These are phyloP conservation scores for Penicillium malachiteum DNA, from an alignment of 495 filamentous ascomycete species.

Conservation along the genomic window DNA sequence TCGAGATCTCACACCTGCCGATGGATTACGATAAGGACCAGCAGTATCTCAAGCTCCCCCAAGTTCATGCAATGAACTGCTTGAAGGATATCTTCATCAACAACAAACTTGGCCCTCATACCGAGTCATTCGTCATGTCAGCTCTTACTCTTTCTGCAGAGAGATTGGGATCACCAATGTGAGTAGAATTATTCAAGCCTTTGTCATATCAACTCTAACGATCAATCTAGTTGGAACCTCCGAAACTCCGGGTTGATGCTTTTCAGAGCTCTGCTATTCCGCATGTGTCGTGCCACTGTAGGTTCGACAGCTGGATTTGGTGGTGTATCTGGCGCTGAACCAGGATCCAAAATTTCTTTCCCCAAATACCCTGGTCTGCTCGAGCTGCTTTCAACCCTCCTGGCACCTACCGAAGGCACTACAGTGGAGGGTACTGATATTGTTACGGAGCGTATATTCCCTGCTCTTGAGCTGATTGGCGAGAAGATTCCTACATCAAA, in stretches of 20 bases:
- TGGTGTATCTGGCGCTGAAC: slow-evolving; percentile 42
- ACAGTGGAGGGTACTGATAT: slow-evolving; percentile 44
- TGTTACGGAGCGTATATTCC: slow-evolving; percentile 73
- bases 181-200: slow-evolving; percentile 12
- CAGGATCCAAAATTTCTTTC: slow-evolving; percentile 43
- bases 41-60: slow-evolving; percentile 65
- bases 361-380: slow-evolving; percentile 71
- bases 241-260: slow-evolving; percentile 91
- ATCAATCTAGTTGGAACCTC: slow-evolving; percentile 74
- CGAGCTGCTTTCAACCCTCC: slow-evolving; percentile 63
- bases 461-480: slow-evolving; percentile 78
- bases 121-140: slow-evolving; percentile 68
- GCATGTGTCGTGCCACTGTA: slow-evolving; percentile 47
- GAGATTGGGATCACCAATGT: slow-evolving; percentile 65
- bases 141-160: slow-evolving; percentile 71
- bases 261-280: slow-evolving; percentile 76
- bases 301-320: slow-evolving; percentile 40
- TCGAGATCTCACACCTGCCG: slow-evolving; percentile 55
- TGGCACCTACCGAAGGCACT: slow-evolving; percentile 47
- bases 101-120: slow-evolving; percentile 60
- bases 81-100: slow-evolving; percentile 84
- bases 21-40: slow-evolving; percentile 42
- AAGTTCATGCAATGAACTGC: slow-evolving; percentile 93
- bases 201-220: slow-evolving; percentile 13
- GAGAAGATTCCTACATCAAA: slow-evolving; percentile 42